phyloP scores from a whole-genome alignment of 345 rosid species.

The Murraya koenigii region DNA sequence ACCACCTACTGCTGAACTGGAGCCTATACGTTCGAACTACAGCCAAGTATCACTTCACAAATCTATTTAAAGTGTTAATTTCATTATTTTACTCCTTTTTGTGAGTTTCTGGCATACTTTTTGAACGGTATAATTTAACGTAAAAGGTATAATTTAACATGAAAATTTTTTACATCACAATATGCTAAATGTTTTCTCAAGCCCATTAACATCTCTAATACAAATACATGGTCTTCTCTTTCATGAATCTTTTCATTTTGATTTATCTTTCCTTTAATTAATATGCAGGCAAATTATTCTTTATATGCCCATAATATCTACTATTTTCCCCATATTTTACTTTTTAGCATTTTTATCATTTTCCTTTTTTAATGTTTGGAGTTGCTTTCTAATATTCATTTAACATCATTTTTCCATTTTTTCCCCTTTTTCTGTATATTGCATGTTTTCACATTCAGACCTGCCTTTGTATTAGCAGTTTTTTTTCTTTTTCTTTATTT shows the following conservation, averaged over 20 bases:
- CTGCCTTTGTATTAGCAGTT: neutral
- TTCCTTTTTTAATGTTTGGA: neutral
- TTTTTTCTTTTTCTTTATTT: neutral
- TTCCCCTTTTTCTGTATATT: neutral
- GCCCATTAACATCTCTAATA: neutral
- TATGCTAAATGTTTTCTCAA: neutral
- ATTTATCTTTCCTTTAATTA: too few relatives aligned
- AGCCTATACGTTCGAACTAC: constrained; percentile 92
- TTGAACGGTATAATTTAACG: neutral
- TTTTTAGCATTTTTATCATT: neutral
- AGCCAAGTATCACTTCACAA: constrained; percentile 52
- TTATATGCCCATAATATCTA: too few relatives aligned
- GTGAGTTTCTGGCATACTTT: neutral
- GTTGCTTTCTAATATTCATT: neutral
- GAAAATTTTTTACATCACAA: neutral
- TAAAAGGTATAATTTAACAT: neutral
- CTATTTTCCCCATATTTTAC: too few relatives aligned
- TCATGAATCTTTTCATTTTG: neutral
- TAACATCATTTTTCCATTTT: neutral
- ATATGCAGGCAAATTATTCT: too few relatives aligned
- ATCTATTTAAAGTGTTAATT: neutral
- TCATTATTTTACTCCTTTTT: neutral
- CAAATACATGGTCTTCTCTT: neutral
- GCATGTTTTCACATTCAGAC: neutral
- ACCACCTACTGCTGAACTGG: constrained; percentile 96